A percentile compares a stretch with the other conserved stretches of the same genome.
phyloP scores from a whole-genome alignment of 257 asterid genomes.

The Paraleonurus japonicus region DNA sequence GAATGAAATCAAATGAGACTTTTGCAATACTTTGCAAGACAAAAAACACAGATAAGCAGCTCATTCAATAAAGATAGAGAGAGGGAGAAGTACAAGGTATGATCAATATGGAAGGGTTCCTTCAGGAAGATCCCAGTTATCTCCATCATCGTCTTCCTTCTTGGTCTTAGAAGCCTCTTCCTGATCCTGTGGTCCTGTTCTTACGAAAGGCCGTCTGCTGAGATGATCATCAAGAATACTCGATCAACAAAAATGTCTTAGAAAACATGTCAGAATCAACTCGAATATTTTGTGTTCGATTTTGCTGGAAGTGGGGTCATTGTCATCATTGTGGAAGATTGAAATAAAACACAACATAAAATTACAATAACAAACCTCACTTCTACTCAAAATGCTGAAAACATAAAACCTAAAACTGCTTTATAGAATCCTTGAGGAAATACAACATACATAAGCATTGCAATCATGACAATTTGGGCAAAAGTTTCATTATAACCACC shows the following conservation, averaged over 20 bases:
- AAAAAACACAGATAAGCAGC: conserved; percentile 6
- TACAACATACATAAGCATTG: not conserved
- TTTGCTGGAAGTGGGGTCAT: not conserved
- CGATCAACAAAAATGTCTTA: not conserved
- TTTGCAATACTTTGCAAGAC: conserved; percentile 12
- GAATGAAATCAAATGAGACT: conserved; percentile 11
- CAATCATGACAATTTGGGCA: not conserved
- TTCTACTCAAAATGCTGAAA: not conserved
- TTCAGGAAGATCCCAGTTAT: conserved; percentile 84
- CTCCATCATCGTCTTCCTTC: conserved; percentile 48
- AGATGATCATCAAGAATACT: conserved; percentile 17
- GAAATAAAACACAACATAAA: not conserved
- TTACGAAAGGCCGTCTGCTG: conserved; percentile 45
- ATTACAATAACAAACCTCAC: not conserved
- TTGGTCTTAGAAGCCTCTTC: conserved; percentile 38
- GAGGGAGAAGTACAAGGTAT: conserved; percentile 1
- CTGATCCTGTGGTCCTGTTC: conserved; percentile 39
- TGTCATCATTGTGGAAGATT: not conserved
- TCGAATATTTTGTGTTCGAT: not conserved
- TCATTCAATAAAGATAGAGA: not conserved
- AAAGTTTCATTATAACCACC: not conserved
- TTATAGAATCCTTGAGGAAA: not conserved
- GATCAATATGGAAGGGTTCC: conserved; percentile 53
- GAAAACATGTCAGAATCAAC: not conserved
- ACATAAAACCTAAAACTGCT: not conserved